These are phyloP conservation scores for Tripterygium wilfordii DNA, from an alignment of 177 flowering plant genomes.

Conservation along the genomic window DNA sequence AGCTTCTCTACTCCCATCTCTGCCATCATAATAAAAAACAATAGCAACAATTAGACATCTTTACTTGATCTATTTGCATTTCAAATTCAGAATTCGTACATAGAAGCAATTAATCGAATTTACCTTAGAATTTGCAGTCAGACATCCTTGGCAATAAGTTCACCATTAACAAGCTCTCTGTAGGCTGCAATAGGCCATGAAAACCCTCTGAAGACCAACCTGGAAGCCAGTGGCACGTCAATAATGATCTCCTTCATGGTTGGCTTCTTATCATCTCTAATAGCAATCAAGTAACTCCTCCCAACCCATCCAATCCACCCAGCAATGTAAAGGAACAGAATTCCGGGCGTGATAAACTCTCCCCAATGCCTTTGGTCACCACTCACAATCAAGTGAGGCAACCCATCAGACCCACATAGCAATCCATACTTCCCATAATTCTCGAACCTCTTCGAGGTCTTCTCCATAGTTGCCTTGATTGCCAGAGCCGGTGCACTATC, in stretches of 20 bases:
- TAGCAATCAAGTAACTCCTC: conserved; percentile 89
- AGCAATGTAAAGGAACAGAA: conserved; percentile 91
- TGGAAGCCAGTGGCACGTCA: conserved; percentile 85
- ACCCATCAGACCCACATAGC: conserved; percentile 86
- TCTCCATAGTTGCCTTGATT: conserved; percentile 86
- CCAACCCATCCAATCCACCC: conserved; percentile 99
- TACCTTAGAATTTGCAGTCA: conserved; percentile 6
- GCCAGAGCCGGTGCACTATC: conserved; percentile 97
- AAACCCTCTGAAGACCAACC: conserved; percentile 73
- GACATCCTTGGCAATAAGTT: conserved; percentile 55
- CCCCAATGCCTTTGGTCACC: conserved; percentile 99
- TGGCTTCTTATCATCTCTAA: conserved; percentile 88
- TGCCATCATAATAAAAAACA: too few relatives aligned
- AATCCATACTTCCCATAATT: conserved; percentile 85
- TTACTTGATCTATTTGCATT: too few relatives aligned
- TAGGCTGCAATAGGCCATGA: conserved; percentile 97
- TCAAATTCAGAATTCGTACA: too few relatives aligned
- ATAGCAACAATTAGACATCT: too few relatives aligned
- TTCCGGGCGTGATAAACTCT: conserved; percentile 91
- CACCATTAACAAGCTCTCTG: conserved; percentile 76
- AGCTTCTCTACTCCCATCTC: too few relatives aligned
- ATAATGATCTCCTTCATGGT: conserved; percentile 97
- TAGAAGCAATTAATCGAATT: too few relatives aligned
- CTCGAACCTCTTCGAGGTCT: conserved; percentile 78
- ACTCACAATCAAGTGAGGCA: conserved; percentile 97